Evolutionary conservation across 805 yeast species (phyloP), one percentile per base, ranked within the genome.

Genomic region (Candida railenensis): DNA sequence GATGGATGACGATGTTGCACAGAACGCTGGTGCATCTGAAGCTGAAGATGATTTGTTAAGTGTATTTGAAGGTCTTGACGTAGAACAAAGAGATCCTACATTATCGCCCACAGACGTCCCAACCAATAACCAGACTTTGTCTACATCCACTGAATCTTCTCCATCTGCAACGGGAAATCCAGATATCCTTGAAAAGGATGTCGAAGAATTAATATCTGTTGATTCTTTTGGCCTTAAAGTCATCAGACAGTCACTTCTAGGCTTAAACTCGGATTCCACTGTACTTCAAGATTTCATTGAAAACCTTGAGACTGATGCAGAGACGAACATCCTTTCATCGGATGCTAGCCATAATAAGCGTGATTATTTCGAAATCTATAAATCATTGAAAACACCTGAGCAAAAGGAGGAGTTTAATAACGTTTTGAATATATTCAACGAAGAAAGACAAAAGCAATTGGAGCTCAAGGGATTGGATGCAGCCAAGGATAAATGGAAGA

Each of bases 401-500:
- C 73, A 72, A 42, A 65, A 70, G 40, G 57, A 43, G 3, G 59
- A 63, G 47, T 92, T 91, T 61, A 87, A 89, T 56, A 71, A 69
- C 16, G 77, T 83, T 0, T 65, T 94, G 41, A 91, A 89, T 51
- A 64, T 73, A 1, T 80, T 85, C 53, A 91, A 94, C 54, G 80
- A 78, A 46, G 81, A 80, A 21, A 80, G 99, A 61, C 97, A 94
- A 63, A 71, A 79, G 40, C 77, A 77, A 25, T 62, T 94, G 28
- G 99, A 94, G 65, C 71, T 81, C 16, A 77, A 86, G 48, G 92
- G 96, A 2, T 73, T 87, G 1, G 91, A 87, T 52, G 91, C 92
- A 1, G 96, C 98, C 0, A 81, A 80, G 51, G 89, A 85, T 57
- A 85, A 87, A 62, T 92, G 99, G 99, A 84, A 81, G 61, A 84